Conservation (phyloP, 352 stramenopile species). For the Phytophthora sojae region DNA sequence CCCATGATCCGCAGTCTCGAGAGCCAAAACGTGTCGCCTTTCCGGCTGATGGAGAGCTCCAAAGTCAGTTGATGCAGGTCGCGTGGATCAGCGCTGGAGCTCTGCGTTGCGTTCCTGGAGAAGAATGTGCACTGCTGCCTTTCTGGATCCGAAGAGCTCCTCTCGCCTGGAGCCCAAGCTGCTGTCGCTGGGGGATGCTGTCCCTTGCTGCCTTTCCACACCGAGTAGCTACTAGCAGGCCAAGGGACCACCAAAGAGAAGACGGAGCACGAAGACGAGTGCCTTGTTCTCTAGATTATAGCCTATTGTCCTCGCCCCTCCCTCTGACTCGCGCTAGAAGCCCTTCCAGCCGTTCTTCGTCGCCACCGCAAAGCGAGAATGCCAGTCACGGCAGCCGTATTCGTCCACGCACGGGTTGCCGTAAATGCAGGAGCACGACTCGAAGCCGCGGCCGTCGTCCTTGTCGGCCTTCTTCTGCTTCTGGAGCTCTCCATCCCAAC, state of each 20-base stretch:
- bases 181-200: not conserved
- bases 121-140: not conserved
- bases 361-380: slow-evolving; percentile 83
- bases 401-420: slow-evolving; percentile 92
- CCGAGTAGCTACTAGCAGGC: too few relatives aligned
- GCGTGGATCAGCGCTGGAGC: too few relatives aligned
- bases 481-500: slow-evolving; percentile 49
- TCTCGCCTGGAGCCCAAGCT: not conserved
- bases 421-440: slow-evolving; percentile 91
- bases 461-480: slow-evolving; percentile 45
- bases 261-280: not conserved
- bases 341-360: slow-evolving; percentile 92
- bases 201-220: not conserved
- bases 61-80: too few relatives aligned
- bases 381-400: slow-evolving; percentile 91
- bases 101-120: not conserved
- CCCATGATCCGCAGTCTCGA: not conserved
- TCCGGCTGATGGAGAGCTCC: not conserved
- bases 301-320: too few relatives aligned
- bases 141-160: not conserved
- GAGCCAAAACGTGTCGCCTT: not conserved
- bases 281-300: not conserved
- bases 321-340: slow-evolving; percentile 58
- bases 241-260: not conserved
- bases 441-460: slow-evolving; percentile 73